Evolutionary conservation across 2,329 filamentous ascomycete genomes (phyloP).

Genomic region (Ophiostoma novo-ulmi): DNA sequence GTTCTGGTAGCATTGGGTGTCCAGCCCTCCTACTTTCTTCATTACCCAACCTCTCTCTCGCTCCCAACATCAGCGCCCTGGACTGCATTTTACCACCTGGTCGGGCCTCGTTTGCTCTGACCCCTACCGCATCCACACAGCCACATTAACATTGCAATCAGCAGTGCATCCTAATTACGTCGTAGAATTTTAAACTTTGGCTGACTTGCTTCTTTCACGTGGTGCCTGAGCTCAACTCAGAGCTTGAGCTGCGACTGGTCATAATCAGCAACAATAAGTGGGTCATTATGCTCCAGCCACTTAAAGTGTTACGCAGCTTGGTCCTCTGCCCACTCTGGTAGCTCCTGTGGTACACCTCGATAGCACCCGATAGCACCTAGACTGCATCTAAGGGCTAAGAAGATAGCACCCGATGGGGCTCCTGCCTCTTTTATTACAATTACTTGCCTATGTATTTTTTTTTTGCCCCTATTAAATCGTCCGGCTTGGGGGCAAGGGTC

Average conservation of each 20-base stretch:
- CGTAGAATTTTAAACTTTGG: slow-evolving; percentile 9
- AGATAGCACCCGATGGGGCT: background rate
- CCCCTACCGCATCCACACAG: background rate
- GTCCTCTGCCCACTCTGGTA: background rate
- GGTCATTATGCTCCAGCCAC: background rate
- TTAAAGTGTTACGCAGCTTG: background rate
- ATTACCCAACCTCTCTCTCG: background rate
- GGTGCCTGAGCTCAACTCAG: background rate
- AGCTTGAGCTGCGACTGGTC: background rate
- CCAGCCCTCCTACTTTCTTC: background rate
- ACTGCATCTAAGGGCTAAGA: no score
- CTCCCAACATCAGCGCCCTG: background rate
- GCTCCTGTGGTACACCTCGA: background rate
- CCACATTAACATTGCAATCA: slow-evolving; percentile 6
- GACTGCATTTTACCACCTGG: background rate
- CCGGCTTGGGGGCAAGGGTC: slow-evolving; percentile 20
- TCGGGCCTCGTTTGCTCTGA: background rate
- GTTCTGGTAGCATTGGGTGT: background rate
- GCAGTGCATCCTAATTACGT: slow-evolving; percentile 10
- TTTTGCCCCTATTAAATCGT: slow-evolving; percentile 23
- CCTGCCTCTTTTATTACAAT: background rate
- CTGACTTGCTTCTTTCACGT: background rate
- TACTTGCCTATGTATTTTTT: slow-evolving; percentile 12
- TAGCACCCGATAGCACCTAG: background rate
- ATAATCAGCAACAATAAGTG: background rate